These are phyloP conservation scores for Eutrema japonicum DNA, from an alignment of 345 rosid genomes.

Conservation along the genomic window DNA sequence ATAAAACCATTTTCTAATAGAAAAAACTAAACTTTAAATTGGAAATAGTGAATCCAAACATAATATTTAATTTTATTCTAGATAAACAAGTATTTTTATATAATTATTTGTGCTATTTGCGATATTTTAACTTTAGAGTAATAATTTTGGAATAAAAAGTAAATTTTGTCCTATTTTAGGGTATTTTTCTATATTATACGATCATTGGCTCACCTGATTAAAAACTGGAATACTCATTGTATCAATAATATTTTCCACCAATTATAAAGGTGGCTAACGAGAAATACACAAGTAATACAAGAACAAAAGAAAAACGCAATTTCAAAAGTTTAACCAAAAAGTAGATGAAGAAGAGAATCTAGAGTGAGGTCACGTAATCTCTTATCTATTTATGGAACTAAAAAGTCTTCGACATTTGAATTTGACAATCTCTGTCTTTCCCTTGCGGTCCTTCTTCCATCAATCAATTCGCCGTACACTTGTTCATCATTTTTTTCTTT, in stretches of 20 bases:
- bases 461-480: slow-evolving; percentile 29
- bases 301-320: not conserved
- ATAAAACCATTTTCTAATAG: no score
- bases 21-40: no score
- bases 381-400: slow-evolving; percentile 26
- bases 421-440: slow-evolving; percentile 12
- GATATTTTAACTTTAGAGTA: no score
- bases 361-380: slow-evolving; percentile 34
- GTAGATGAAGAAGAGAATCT: slow-evolving; percentile 36
- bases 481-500: slow-evolving; percentile 28
- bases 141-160: no score
- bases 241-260: not conserved
- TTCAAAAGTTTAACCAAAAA: slow-evolving; percentile 15
- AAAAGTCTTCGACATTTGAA: slow-evolving; percentile 35
- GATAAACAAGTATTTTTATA: no score
- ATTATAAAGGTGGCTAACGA: not conserved
- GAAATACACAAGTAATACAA: not conserved
- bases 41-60: no score
- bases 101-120: no score
- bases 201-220: not conserved
- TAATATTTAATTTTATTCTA: no score
- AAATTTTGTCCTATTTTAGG: no score
- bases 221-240: not conserved
- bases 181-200: no score
- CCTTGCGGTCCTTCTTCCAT: slow-evolving; percentile 31